A percentile compares a stretch with the other conserved stretches of the same genome.
phyloP scores from a whole-genome alignment of 73 alveolate species.

The Durusdinium trenchii region DNA sequence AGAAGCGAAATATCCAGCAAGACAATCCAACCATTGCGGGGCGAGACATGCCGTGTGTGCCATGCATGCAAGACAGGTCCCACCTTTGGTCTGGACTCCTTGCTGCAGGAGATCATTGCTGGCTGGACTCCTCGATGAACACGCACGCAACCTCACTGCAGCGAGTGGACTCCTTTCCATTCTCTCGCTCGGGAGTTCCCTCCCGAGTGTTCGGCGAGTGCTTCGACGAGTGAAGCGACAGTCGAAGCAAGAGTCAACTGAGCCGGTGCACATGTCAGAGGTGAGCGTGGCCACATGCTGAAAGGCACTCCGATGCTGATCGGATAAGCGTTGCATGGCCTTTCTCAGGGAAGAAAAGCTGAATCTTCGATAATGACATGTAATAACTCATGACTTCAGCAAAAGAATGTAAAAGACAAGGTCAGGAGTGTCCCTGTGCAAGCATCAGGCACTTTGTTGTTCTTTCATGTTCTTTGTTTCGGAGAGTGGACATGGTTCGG shows the following conservation, averaged over 20 bases:
- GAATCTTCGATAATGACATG: not conserved
- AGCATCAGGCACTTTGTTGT: too few relatives aligned
- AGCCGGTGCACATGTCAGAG: constrained; percentile 50
- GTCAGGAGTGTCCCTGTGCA: not conserved
- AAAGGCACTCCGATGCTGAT: constrained; percentile 61
- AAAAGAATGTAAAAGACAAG: not conserved
- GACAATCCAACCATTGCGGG: too few relatives aligned
- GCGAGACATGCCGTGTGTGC: too few relatives aligned
- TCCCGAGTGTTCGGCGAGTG: not conserved
- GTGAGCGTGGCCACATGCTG: constrained; percentile 66
- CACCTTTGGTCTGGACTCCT: constrained; percentile 35
- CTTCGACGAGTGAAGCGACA: not conserved
- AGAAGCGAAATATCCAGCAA: too few relatives aligned
- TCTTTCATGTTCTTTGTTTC: too few relatives aligned
- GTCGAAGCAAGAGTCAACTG: not conserved
- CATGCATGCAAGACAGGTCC: too few relatives aligned
- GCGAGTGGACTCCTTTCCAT: not conserved
- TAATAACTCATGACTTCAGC: not conserved
- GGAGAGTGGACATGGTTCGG: too few relatives aligned
- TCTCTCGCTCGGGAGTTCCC: not conserved
- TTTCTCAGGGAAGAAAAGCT: not conserved
- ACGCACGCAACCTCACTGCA: not conserved
- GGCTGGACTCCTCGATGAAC: not conserved
- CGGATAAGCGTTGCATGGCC: constrained; percentile 46
- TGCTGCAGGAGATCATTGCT: not conserved